phyloP scores from a whole-genome alignment of 2,329 filamentous ascomycete species.

The Botrytis aclada region DNA sequence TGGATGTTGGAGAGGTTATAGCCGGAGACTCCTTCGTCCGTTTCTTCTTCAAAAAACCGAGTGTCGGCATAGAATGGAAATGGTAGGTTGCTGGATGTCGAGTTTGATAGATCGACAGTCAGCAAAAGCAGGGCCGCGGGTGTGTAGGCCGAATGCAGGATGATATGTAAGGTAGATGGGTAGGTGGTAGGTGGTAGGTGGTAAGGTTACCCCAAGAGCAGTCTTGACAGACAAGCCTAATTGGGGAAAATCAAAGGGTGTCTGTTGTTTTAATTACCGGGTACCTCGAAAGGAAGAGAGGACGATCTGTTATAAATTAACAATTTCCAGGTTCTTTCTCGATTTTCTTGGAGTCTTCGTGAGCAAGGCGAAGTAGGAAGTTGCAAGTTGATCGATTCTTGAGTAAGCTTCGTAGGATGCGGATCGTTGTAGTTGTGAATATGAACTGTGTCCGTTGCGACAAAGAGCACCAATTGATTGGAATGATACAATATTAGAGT shows the following conservation, averaged over 20 bases:
- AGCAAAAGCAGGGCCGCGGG: conserved; percentile 23
- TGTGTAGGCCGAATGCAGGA: conserved; percentile 33
- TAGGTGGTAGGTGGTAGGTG: not conserved
- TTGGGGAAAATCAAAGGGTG: not conserved
- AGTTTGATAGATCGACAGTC: conserved; percentile 30
- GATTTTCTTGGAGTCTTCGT: not conserved
- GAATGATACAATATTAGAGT: conserved; percentile 18
- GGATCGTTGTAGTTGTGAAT: not conserved
- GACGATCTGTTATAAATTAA: not conserved
- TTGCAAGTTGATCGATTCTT: not conserved
- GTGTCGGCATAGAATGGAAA: conserved; percentile 71
- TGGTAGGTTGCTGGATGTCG: conserved; percentile 30
- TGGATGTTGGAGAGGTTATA: conserved; percentile 63
- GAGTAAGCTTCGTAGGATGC: conserved; percentile 7
- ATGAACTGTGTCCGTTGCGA: conserved; percentile 12
- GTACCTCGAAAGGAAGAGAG: not conserved
- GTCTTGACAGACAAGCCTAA: not conserved
- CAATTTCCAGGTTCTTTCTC: not conserved
- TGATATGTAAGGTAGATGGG: conserved; percentile 17
- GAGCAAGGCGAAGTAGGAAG: not conserved
- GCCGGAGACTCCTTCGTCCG: conserved; percentile 84
- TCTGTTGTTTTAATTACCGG: not conserved
- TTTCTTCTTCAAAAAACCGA: conserved; percentile 98
- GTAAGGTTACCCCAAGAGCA: not conserved
- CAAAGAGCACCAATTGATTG: conserved; percentile 12